These are phyloP conservation scores for Pleurotus sapidus DNA, from an alignment of 768 basidiomycete species.

Conservation along the genomic window DNA sequence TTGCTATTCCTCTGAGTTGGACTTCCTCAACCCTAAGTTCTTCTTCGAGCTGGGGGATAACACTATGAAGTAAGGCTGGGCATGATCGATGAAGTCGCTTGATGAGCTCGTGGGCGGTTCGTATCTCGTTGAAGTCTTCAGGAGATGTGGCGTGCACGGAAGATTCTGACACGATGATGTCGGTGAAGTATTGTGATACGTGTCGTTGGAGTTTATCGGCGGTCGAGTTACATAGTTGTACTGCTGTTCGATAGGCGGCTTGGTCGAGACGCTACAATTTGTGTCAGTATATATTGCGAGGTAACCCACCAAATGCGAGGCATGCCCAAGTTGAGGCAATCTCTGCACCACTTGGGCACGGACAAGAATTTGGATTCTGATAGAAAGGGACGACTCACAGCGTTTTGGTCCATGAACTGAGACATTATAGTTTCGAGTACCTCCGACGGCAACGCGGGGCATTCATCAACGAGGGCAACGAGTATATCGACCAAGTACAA, in stretches of 20 bases:
- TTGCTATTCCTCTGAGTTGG: conserved; percentile 74
- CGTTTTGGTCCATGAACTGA: conserved; percentile 81
- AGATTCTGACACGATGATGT: conserved; percentile 68
- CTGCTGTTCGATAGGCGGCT: conserved; percentile 77
- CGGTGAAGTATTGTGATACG: conserved; percentile 90
- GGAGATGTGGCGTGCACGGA: conserved; percentile 33
- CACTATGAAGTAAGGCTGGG: conserved; percentile 80
- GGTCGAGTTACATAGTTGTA: conserved; percentile 80
- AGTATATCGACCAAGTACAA: conserved; percentile 88
- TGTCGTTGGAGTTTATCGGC: conserved; percentile 87
- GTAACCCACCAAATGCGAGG: too few species aligned
- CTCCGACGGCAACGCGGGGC: conserved; percentile 67
- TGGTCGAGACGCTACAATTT: conserved; percentile 60
- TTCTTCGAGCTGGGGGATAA: conserved; percentile 91
- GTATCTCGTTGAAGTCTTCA: conserved; percentile 67
- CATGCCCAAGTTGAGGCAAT: too few species aligned
- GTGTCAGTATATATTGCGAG: neutral
- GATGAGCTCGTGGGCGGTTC: conserved; percentile 81
- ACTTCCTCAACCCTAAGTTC: conserved; percentile 79
- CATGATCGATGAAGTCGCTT: conserved; percentile 77
- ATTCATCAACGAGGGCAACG: conserved; percentile 86
- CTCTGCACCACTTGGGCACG: neutral
- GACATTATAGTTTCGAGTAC: conserved; percentile 80
- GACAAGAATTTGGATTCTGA: too few species aligned
- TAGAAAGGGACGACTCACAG: conserved; percentile 32